Evolutionary conservation across 768 basidiomycete genomes (phyloP).

Genomic region (Boletus insuetus): DNA sequence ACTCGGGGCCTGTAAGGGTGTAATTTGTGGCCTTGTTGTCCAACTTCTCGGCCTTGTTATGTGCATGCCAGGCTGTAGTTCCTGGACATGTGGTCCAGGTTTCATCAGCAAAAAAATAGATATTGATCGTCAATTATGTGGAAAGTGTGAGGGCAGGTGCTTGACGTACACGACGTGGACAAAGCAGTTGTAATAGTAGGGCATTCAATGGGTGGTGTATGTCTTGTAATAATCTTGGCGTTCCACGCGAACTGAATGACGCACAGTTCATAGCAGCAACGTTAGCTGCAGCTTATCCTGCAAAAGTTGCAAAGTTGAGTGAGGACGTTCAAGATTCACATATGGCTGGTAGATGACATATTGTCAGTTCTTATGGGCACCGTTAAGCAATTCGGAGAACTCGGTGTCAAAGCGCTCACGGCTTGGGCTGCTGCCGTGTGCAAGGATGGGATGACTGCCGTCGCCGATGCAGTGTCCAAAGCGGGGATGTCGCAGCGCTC

Average conservation of each 20-base stretch:
- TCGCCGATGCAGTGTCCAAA: constrained; percentile 1
- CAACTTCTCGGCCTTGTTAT: too few relatives aligned
- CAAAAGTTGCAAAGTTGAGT: background rate
- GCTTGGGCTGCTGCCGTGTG: constrained; percentile 1
- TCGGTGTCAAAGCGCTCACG: background rate
- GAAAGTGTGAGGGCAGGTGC: constrained; percentile 10
- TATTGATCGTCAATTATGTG: constrained; percentile 10
- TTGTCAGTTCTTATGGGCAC: background rate
- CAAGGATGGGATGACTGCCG: constrained; percentile 7
- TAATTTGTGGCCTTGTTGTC: too few relatives aligned
- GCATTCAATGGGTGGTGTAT: constrained; percentile 7
- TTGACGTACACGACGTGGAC: constrained; percentile 7
- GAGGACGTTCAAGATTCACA: background rate
- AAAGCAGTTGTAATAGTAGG: constrained; percentile 2
- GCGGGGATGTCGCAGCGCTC: background rate
- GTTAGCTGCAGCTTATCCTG: background rate
- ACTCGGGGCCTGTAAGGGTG: too few relatives aligned
- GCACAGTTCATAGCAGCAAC: background rate
- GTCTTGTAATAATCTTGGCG: background rate
- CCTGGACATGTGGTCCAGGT: too few relatives aligned
- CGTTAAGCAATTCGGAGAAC: background rate
- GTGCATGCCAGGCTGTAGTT: too few relatives aligned
- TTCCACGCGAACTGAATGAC: background rate
- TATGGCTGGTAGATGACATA: background rate
- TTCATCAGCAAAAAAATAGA: too few relatives aligned